phyloP scores from a whole-genome alignment of 2,329 filamentous ascomycete genomes.

The Nigrograna mackinnonii region DNA sequence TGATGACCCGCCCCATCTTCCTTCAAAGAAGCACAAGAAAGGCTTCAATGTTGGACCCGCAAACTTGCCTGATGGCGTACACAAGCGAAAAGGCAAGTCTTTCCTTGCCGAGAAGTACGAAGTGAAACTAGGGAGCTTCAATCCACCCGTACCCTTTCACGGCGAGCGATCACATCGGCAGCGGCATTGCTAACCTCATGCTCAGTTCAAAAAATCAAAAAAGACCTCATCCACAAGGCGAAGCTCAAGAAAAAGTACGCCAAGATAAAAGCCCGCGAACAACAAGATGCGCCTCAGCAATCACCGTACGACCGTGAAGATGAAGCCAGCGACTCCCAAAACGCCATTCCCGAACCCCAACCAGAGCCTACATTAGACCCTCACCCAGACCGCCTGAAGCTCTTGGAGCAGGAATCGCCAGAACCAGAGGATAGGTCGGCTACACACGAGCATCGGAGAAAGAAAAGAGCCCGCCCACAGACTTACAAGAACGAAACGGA shows the following conservation, averaged over 20 bases:
- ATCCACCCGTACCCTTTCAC: background rate
- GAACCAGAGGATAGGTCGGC: constrained; percentile 21
- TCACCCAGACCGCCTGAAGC: constrained; percentile 64
- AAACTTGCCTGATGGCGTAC: constrained; percentile 87
- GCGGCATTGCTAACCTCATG: too few relatives aligned
- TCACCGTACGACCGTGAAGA: constrained; percentile 39
- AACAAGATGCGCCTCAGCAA: constrained; percentile 38
- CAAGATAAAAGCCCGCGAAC: constrained; percentile 74
- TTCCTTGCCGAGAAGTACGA: background rate
- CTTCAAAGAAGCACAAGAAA: constrained; percentile 58
- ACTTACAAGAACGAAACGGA: constrained; percentile 49
- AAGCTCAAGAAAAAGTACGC: constrained; percentile 92
- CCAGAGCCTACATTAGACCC: constrained; percentile 52
- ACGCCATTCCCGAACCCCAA: constrained; percentile 20
- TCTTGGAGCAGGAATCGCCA: constrained; percentile 51
- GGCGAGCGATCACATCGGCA: too few relatives aligned
- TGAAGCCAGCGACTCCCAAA: constrained; percentile 10
- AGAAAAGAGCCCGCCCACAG: constrained; percentile 31
- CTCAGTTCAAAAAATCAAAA: constrained; percentile 84
- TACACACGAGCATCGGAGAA: constrained; percentile 16
- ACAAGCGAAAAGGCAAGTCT: constrained; percentile 73
- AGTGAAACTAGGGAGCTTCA: background rate
- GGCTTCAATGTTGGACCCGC: constrained; percentile 87
- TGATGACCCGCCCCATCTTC: constrained; percentile 33
- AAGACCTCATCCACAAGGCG: constrained; percentile 84